phyloP scores from a whole-genome alignment of 2,329 filamentous ascomycete genomes.

The Alternaria ethzedia region DNA sequence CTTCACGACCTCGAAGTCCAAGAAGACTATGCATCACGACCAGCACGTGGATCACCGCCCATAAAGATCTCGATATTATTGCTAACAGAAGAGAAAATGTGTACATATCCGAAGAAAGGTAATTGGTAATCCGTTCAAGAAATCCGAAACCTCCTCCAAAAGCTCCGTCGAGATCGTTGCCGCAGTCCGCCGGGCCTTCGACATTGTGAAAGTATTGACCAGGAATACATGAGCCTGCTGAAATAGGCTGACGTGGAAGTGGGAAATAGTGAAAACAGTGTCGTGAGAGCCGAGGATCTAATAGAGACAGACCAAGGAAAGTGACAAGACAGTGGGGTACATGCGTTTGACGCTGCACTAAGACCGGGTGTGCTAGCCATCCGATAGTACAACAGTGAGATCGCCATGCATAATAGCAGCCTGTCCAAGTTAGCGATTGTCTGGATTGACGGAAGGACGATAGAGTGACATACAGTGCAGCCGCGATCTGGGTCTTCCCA shows the following conservation, averaged over 20 bases:
- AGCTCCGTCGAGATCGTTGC: constrained; percentile 25
- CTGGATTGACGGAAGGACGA: neutral
- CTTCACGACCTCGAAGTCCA: neutral
- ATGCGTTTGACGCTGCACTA: neutral
- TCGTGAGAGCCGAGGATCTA: constrained; percentile 9
- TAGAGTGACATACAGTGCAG: constrained; percentile 74
- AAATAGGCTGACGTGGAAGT: constrained; percentile 1
- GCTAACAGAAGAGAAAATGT: constrained; percentile 13
- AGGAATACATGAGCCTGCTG: constrained; percentile 11
- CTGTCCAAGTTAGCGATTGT: constrained; percentile 12
- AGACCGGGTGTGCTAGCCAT: constrained; percentile 21
- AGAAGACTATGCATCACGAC: neutral
- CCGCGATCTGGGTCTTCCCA: constrained; percentile 60
- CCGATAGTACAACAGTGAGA: constrained; percentile 37
- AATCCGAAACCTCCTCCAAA: constrained; percentile 30
- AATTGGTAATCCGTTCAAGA: neutral
- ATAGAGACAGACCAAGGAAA: neutral
- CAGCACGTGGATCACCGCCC: no score
- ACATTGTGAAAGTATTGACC: constrained; percentile 32
- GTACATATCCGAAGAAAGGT: constrained; percentile 14
- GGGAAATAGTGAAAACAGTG: neutral
- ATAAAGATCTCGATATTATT: neutral
- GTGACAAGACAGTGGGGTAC: neutral
- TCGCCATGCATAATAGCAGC: constrained; percentile 29
- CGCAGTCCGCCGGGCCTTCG: constrained; percentile 1